Percentiles rank a stretch among this genome's conserved stretches.
phyloP scores from a whole-genome alignment of 371 early-diverging fungal species.

The Mortierella sp. region DNA sequence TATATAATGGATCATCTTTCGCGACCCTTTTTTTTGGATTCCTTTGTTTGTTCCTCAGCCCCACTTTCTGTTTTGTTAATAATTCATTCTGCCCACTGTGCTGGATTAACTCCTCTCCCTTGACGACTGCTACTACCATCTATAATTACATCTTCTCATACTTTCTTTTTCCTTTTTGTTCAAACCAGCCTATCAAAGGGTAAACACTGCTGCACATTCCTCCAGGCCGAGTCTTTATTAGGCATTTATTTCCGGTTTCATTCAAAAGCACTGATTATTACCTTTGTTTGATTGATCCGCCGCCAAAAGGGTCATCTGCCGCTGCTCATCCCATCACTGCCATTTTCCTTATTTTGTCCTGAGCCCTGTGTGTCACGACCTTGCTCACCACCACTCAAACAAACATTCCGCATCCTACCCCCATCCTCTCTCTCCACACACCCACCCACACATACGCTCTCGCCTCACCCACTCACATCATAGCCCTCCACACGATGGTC shows the following conservation, averaged over 20 bases:
- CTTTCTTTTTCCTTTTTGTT: background rate
- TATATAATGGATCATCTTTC: background rate
- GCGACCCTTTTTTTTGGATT: background rate
- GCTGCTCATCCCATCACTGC: background rate
- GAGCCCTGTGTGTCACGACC: too few relatives aligned
- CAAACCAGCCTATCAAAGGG: background rate
- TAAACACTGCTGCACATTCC: background rate
- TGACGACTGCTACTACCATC: too few relatives aligned
- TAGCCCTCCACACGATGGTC: background rate
- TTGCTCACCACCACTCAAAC: background rate
- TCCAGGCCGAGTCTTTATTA: background rate
- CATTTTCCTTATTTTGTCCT: background rate
- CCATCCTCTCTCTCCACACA: background rate
- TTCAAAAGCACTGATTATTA: background rate
- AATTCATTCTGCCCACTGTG: background rate
- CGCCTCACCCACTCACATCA: background rate
- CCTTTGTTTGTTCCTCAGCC: background rate
- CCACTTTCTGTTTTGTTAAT: background rate
- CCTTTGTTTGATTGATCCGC: background rate
- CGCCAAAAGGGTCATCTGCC: background rate
- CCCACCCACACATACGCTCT: background rate
- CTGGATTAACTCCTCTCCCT: constrained; percentile 6
- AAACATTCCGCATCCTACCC: background rate
- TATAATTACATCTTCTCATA: too few relatives aligned
- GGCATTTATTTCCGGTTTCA: background rate